These are phyloP conservation scores for Phytophthora chlamydospora DNA, from an alignment of 352 stramenopile species.

Conservation along the genomic window DNA sequence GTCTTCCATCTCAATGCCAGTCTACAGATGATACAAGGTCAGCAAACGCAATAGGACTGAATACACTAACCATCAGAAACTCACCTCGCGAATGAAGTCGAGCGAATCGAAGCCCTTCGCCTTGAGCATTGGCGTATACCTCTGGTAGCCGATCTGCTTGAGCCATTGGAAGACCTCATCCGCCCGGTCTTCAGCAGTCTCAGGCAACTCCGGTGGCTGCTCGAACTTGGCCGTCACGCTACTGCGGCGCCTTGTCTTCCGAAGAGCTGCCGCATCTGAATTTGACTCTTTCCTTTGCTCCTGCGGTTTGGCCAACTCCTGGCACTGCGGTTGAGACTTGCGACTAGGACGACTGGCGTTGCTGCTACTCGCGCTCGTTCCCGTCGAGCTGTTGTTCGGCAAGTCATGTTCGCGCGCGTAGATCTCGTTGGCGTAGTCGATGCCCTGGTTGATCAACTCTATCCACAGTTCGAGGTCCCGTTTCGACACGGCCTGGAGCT, in stretches of 20 bases:
- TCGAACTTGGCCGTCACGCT: conserved; percentile 36
- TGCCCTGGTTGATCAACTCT: conserved; percentile 72
- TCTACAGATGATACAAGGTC: conserved; percentile 45
- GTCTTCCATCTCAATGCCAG: conserved; percentile 85
- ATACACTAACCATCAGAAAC: conserved; percentile 9
- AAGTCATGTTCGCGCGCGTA: conserved; percentile 39
- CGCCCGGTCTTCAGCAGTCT: conserved; percentile 50
- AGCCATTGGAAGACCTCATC: conserved; percentile 85
- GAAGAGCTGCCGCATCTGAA: conserved; percentile 20
- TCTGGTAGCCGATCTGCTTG: conserved; percentile 59
- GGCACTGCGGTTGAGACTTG: conserved; percentile 17
- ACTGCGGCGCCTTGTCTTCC: conserved; percentile 34
- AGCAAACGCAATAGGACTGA: conserved; percentile 2
- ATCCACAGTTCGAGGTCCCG: conserved; percentile 77
- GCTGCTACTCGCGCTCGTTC: conserved; percentile 37
- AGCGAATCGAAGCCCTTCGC: conserved; percentile 78
- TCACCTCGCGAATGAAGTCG: conserved; percentile 88
- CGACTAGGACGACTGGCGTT: conserved; percentile 36
- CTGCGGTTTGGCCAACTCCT: conserved; percentile 18
- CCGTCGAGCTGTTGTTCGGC: conserved; percentile 45
- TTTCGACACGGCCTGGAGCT: conserved; percentile 67
- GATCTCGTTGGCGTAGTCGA: conserved; percentile 76
- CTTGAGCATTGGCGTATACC: conserved; percentile 71
- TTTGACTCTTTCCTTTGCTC: conserved; percentile 24
- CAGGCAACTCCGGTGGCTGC: conserved; percentile 34